Evolutionary conservation across 257 asterid species (phyloP).

Genomic region (Solanum megistacrolobum): DNA sequence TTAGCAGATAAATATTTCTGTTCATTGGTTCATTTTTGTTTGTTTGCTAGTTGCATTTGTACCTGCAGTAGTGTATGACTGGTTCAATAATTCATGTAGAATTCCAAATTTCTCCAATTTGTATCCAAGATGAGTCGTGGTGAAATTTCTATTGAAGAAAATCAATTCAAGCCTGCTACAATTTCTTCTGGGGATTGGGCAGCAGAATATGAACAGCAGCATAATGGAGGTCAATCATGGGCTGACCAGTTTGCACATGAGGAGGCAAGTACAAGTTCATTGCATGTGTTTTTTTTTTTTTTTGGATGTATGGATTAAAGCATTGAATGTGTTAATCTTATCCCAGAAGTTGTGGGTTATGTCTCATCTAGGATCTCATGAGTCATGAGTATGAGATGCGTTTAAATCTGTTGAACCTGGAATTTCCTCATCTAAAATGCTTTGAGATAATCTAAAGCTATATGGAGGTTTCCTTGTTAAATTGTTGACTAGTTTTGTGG

Average conservation of each 20-base stretch:
- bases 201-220: constrained; percentile 74
- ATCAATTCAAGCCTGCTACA: constrained; percentile 73
- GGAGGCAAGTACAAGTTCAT: constrained; percentile 46
- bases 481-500: neutral
- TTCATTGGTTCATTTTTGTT: neutral
- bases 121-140: constrained; percentile 99
- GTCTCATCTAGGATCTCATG: neutral
- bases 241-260: constrained; percentile 78
- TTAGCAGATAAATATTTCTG: neutral
- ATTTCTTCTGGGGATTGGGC: constrained; percentile 91
- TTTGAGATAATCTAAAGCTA: neutral
- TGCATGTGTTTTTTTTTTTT: neutral
- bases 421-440: neutral
- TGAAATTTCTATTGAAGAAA: constrained; percentile 82
- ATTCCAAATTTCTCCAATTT: constrained; percentile 91
- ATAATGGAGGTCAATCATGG: constrained; percentile 79
- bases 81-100: constrained; percentile 32
- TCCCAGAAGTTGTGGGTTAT: neutral
- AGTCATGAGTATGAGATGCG: neutral
- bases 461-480: neutral
- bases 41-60: neutral
- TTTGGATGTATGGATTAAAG: neutral
- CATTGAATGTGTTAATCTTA: neutral
- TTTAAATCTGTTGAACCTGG: neutral
- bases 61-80: neutral